phyloP scores from a whole-genome alignment of 2,329 filamentous ascomycete genomes.

The Ophiostoma pallidulum region DNA sequence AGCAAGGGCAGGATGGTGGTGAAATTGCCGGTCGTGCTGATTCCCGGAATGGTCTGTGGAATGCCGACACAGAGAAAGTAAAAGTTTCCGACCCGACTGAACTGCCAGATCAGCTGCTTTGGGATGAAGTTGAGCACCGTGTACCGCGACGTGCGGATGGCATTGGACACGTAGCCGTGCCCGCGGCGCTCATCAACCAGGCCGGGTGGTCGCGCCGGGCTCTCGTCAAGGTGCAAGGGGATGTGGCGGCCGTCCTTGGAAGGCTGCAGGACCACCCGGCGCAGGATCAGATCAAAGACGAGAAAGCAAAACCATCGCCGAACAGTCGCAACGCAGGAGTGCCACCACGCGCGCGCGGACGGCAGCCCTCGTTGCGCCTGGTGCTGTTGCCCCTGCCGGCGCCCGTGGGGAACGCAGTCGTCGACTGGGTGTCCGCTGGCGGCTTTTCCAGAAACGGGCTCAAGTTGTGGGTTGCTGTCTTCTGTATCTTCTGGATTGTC shows the following conservation, averaged over 20 bases:
- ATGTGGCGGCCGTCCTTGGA: slow-evolving; percentile 23
- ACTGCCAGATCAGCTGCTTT: slow-evolving; percentile 76
- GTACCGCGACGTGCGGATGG: slow-evolving; percentile 75
- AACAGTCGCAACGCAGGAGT: not conserved
- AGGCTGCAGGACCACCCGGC: slow-evolving; percentile 17
- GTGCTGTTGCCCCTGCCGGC: not conserved
- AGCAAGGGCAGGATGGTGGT: slow-evolving; percentile 65
- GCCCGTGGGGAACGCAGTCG: not conserved
- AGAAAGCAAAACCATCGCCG: slow-evolving; percentile 28
- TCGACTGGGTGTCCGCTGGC: too few species aligned
- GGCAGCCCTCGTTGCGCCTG: too few species aligned
- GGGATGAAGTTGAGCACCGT: slow-evolving; percentile 78
- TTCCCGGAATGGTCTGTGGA: slow-evolving; percentile 68
- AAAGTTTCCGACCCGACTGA: slow-evolving; percentile 79
- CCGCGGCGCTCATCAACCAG: slow-evolving; percentile 43
- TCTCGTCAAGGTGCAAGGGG: slow-evolving; percentile 26
- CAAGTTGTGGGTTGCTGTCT: not conserved
- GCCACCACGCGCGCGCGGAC: not conserved
- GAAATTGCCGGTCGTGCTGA: slow-evolving; percentile 66
- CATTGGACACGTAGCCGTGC: slow-evolving; percentile 46
- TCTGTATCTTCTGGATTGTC: too few species aligned
- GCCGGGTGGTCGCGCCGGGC: slow-evolving; percentile 19
- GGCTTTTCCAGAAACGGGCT: not conserved
- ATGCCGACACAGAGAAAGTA: slow-evolving; percentile 79
- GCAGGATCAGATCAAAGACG: slow-evolving; percentile 32